A percentile compares a stretch with the other conserved stretches of the same genome.
Conservation (phyloP, 352 stramenopile species). For the Phytopythium mirpurense region DNA sequence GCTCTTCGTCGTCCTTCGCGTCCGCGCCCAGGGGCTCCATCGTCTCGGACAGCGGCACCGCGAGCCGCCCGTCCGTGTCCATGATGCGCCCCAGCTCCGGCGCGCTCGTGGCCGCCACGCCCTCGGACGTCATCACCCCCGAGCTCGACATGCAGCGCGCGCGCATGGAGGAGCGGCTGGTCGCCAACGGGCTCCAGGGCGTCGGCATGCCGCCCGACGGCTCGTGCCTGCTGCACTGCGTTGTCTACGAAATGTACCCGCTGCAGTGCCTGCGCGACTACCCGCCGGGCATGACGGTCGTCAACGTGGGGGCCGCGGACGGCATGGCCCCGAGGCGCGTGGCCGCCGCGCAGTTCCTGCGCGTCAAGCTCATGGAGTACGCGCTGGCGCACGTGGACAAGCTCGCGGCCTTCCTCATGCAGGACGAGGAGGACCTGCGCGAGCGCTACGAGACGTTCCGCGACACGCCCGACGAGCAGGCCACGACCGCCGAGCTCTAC, state of each 20-base stretch:
- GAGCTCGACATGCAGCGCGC: conserved; percentile 71
- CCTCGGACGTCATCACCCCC: conserved; percentile 57
- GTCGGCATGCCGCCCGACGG: conserved; percentile 80
- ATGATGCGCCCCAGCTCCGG: conserved; percentile 26
- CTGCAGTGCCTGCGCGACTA: conserved; percentile 72
- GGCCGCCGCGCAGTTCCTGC: conserved; percentile 54
- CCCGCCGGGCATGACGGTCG: conserved; percentile 62
- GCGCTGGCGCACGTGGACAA: conserved; percentile 53
- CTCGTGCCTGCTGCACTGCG: conserved; percentile 76
- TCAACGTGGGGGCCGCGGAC: conserved; percentile 78
- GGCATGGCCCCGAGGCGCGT: conserved; percentile 68
- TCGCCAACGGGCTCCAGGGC: conserved; percentile 53
- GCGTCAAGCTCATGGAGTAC: conserved; percentile 71
- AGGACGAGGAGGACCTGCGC: conserved; percentile 59
- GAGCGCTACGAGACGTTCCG: conserved; percentile 74
- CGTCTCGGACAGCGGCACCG: conserved; percentile 7
- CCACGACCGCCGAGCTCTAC: conserved; percentile 75
- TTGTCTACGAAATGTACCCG: conserved; percentile 85
- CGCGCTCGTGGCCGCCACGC: conserved; percentile 62
- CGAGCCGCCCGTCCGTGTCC: conserved; percentile 1
- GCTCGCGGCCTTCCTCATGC: conserved; percentile 64
- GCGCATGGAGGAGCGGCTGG: conserved; percentile 71
- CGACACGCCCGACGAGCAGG: conserved; percentile 66
- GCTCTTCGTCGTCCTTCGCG: conserved; percentile 18
- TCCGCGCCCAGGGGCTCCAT: conserved; percentile 3